Conservation (phyloP, 768 basidiomycete species). For the Trametes sanguinea region DNA sequence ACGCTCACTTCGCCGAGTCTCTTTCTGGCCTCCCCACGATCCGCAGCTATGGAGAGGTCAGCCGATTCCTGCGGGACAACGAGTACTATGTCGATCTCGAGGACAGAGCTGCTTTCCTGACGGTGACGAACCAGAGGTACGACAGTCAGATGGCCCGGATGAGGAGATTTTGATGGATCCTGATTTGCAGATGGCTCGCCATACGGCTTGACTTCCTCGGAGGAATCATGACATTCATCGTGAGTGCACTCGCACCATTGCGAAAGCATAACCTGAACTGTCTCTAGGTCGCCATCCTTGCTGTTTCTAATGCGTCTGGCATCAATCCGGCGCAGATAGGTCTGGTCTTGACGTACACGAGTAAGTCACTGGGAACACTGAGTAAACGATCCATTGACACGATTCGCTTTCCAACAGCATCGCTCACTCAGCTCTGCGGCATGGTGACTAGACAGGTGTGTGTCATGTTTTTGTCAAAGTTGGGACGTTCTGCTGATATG, state of each 20-base stretch:
- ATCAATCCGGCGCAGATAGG: conserved; percentile 72
- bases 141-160: not conserved
- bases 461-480: too few species aligned
- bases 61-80: conserved; percentile 65
- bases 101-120: conserved; percentile 68
- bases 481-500: too few species aligned
- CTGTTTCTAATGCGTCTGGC: conserved; percentile 53
- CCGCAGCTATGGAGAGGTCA: conserved; percentile 67
- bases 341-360: conserved; percentile 68
- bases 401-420: conserved; percentile 35
- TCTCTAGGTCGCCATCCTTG: conserved; percentile 62
- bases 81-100: conserved; percentile 71
- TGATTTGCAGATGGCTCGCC: conserved; percentile 58
- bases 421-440: conserved; percentile 53
- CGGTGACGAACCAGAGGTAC: conserved; percentile 66
- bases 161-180: not conserved
- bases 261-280: not conserved
- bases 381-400: not conserved
- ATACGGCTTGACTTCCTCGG: conserved; percentile 74
- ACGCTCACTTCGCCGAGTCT: conserved; percentile 78
- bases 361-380: conserved; percentile 32
- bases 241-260: conserved; percentile 30
- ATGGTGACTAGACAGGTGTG: conserved; percentile 52
- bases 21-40: conserved; percentile 71
- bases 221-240: conserved; percentile 55